Percentiles rank a stretch among this genome's conserved stretches.
Evolutionary conservation across 257 asterid species (phyloP).

Genomic region (Nemophila menziesii): DNA sequence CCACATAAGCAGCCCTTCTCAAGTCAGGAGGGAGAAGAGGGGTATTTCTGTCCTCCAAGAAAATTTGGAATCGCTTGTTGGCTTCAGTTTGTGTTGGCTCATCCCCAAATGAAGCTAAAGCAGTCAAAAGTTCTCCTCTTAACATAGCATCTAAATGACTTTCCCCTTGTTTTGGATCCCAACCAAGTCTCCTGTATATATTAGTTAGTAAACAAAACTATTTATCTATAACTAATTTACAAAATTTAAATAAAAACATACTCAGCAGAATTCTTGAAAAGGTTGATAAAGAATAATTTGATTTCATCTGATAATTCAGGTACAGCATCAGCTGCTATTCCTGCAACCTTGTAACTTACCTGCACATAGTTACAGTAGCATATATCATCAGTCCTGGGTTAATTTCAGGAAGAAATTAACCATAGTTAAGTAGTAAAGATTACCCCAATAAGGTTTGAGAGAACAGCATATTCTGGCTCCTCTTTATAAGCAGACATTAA

Average conservation of each 20-base stretch:
- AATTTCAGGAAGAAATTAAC: not conserved
- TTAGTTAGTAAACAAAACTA: not conserved
- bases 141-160: conserved; percentile 21
- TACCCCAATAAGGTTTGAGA: conserved; percentile 30
- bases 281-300: conserved; percentile 22
- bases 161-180: conserved; percentile 31
- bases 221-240: no score
- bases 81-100: conserved; percentile 27
- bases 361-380: conserved; percentile 2
- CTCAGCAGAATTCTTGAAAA: conserved; percentile 26
- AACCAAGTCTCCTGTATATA: conserved; percentile 21
- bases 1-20: conserved; percentile 65
- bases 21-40: conserved; percentile 25
- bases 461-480: conserved; percentile 25
- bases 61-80: conserved; percentile 21
- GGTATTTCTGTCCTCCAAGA: conserved; percentile 18
- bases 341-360: conserved; percentile 19
- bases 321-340: conserved; percentile 23
- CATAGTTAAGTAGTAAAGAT: conserved; percentile 2
- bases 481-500: conserved; percentile 27
- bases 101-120: conserved; percentile 26
- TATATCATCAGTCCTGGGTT: not conserved
- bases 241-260: conserved; percentile 13
- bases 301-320: conserved; percentile 21
- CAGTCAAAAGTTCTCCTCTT: conserved; percentile 27